Evolutionary conservation across 1,139 yeast species (phyloP), one percentile per base, ranked within the genome.

Genomic region (Geotrichum histeridarum): DNA sequence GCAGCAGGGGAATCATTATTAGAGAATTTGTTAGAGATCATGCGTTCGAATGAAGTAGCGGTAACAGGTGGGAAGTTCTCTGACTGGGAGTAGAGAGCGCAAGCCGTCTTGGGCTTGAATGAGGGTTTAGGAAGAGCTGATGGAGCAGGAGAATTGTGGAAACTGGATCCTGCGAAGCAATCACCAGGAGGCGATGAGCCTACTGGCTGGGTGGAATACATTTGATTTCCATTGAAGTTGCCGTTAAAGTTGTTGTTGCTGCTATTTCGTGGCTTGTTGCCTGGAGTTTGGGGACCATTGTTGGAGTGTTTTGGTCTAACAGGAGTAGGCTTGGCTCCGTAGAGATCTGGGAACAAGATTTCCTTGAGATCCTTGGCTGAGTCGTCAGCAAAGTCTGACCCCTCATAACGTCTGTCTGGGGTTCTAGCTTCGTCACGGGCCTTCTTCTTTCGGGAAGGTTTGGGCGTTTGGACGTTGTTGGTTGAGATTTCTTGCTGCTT

Each of bases 61-160:
- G 30, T 4, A n/a, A 17, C 15, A 12, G 33, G 22, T 11, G 46
- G 39, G 15, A 37, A 17, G 8, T 18, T 8, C 17, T 36, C 42
- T 1, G 37, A 27, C 18, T 42, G 44, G 17, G 41, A 22, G 22
- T 52, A 52, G 8, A 52, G 18, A n/a, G 47, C 36, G 37, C 55
- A 52, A 17, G 55, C 38, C 5, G 54, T 52, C 33, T 43, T 52
- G 38, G 42, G 17, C 42, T 32, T 47, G 32, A 70, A 71, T 37
- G 62, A 61, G 9, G 77, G 77, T 42, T 70, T 66, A n/a, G 77
- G 77, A 18, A 74, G 63, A 12, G 74, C 63, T n/a, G 73, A 68
- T 1, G 77, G 72, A 6, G 75, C 77, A 6, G 77, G 77, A 1
- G 77, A 73, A 4, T 71, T 63, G 50, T 72, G 72, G 62, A 74